These are phyloP conservation scores for Eutrema salsugineum DNA, from an alignment of 441 rosid species.

Conservation along the genomic window DNA sequence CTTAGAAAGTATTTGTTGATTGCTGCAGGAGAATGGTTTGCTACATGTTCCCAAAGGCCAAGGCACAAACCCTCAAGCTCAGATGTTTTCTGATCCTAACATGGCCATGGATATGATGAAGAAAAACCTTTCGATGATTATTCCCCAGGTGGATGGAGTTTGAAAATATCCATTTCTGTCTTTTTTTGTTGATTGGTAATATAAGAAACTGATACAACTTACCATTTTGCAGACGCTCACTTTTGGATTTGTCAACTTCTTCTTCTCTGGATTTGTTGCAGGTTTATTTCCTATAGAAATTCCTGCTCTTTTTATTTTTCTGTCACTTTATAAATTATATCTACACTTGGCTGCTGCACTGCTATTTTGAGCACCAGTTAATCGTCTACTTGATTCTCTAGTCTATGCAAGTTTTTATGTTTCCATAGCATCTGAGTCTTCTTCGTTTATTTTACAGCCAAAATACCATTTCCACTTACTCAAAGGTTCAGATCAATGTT, in stretches of 20 bases:
- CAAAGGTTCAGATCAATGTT: constrained; percentile 97
- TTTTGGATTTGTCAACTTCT: constrained; percentile 98
- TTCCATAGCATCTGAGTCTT: constrained; percentile 9
- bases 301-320: neutral
- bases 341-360: neutral
- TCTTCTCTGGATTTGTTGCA: constrained; percentile 99
- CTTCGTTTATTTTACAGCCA: constrained; percentile 50
- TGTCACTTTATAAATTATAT: too few species aligned
- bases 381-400: neutral
- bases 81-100: constrained; percentile 98
- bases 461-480: constrained; percentile 96
- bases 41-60: constrained; percentile 82
- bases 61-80: constrained; percentile 85
- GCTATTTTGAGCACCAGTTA: neutral
- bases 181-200: constrained; percentile 8
- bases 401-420: neutral
- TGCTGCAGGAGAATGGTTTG: constrained; percentile 82
- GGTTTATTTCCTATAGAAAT: constrained; percentile 40
- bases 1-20: neutral
- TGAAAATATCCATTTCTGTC: neutral
- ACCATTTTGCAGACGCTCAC: constrained; percentile 75
- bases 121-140: constrained; percentile 97
- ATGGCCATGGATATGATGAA: constrained; percentile 99
- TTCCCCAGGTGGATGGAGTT: constrained; percentile 70
- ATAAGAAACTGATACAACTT: constrained; percentile 19